These are phyloP conservation scores for Dicorynia guianensis DNA, from an alignment of 306 rosid species.

Conservation along the genomic window DNA sequence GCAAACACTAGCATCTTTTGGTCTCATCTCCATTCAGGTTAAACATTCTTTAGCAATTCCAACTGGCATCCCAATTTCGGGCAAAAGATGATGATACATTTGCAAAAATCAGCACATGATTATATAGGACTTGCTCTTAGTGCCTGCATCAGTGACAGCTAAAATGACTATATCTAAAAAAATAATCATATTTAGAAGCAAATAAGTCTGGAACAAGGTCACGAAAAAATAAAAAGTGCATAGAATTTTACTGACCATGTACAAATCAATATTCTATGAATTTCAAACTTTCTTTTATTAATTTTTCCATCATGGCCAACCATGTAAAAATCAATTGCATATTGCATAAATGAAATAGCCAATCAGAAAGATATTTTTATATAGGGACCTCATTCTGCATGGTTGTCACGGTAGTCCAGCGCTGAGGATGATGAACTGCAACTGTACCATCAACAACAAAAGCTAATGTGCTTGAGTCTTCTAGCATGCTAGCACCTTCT, in stretches of 20 bases:
- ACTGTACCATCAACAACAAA: constrained; percentile 62
- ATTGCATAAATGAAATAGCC: constrained; percentile 32
- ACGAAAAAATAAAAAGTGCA: constrained; percentile 2
- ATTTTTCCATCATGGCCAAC: background rate
- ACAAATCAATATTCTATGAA: too few species aligned
- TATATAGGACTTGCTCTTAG: constrained; percentile 82
- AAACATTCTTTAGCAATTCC: constrained; percentile 45
- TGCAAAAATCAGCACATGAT: constrained; percentile 40
- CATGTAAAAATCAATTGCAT: background rate
- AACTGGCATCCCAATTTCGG: constrained; percentile 36
- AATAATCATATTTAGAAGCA: background rate
- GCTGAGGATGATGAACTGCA: constrained; percentile 60
- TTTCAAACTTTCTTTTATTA: background rate
- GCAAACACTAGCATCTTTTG: constrained; percentile 43
- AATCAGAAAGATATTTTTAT: constrained; percentile 19
- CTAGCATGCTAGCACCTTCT: constrained; percentile 49
- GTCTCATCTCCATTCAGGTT: constrained; percentile 34
- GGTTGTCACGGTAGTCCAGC: constrained; percentile 74
- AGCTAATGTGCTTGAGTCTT: constrained; percentile 70
- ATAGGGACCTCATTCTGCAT: constrained; percentile 71
- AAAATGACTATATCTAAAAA: constrained; percentile 30
- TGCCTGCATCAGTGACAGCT: constrained; percentile 55
- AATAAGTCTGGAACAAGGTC: constrained; percentile 5
- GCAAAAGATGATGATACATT: constrained; percentile 39
- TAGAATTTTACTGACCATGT: background rate